These are phyloP conservation scores for Shiraia sp. DNA, from an alignment of 2,329 filamentous ascomycete species.

Conservation along the genomic window DNA sequence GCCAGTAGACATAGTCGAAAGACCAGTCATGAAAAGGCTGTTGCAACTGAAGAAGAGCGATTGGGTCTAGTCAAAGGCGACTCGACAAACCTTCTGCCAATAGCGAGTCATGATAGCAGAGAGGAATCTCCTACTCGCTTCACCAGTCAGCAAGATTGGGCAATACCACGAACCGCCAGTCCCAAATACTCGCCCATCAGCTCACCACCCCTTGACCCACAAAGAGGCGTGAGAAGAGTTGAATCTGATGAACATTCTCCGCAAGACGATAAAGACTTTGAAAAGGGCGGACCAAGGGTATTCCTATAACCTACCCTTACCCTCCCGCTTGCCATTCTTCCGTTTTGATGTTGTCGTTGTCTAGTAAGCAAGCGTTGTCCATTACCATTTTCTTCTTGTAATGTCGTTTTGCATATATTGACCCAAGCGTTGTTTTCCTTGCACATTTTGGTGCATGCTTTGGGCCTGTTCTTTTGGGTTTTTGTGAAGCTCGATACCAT, in stretches of 20 bases:
- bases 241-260: constrained; percentile 10
- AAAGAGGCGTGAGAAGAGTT: constrained; percentile 7
- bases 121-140: constrained; percentile 23
- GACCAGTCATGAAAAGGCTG: constrained; percentile 40
- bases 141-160: constrained; percentile 13
- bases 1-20: constrained; percentile 34
- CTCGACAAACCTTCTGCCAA: constrained; percentile 42
- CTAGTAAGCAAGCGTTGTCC: background rate
- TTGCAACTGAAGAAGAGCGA: constrained; percentile 78
- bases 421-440: background rate
- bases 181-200: constrained; percentile 13
- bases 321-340: too few species aligned
- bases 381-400: constrained; percentile 2
- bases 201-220: constrained; percentile 4
- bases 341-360: background rate
- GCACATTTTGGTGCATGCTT: background rate
- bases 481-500: background rate
- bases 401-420: background rate
- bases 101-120: constrained; percentile 24
- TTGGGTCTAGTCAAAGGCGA: constrained; percentile 82
- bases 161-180: constrained; percentile 11
- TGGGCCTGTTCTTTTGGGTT: background rate
- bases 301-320: background rate
- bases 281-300: constrained; percentile 5
- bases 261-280: constrained; percentile 10